Conservation (phyloP, 225 moss, liverwort and hornwort species). For the Takakia lepidozioides region DNA sequence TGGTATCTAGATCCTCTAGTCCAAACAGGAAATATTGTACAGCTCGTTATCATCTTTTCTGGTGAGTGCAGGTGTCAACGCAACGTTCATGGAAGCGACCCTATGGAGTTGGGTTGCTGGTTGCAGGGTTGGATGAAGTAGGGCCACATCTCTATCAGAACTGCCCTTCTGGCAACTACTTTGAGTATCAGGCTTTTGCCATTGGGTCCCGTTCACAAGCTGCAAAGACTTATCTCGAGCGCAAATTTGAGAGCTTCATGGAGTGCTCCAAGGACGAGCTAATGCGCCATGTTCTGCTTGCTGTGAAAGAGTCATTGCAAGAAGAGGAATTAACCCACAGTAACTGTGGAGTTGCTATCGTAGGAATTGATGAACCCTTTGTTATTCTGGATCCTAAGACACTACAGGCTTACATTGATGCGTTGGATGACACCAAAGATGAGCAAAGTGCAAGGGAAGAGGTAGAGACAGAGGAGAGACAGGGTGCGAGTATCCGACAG, state of each 20-base stretch:
- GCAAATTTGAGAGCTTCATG: constrained; percentile 64
- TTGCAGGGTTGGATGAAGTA: constrained; percentile 82
- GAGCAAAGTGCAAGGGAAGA: constrained; percentile 34
- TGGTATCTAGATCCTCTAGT: too few relatives aligned
- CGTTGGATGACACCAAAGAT: constrained; percentile 58
- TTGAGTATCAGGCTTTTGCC: constrained; percentile 82
- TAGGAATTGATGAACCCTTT: constrained; percentile 71
- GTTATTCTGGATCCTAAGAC: constrained; percentile 57
- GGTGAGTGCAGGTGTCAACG: constrained; percentile 64
- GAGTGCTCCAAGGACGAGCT: constrained; percentile 75
- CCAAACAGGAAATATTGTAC: too few relatives aligned
- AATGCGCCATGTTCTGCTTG: constrained; percentile 69
- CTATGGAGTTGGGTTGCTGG: constrained; percentile 83
- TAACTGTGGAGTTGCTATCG: constrained; percentile 78
- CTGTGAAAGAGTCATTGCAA: constrained; percentile 91
- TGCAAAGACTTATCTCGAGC: constrained; percentile 89
- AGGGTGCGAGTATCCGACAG: constrained; percentile 8
- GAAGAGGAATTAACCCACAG: constrained; percentile 72
- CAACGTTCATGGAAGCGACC: constrained; percentile 96
- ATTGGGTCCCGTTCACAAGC: constrained; percentile 94
- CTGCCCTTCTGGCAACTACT: constrained; percentile 90
- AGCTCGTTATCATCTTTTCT: too few relatives aligned
- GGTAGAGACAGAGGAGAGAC: constrained; percentile 16
- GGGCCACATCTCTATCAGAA: constrained; percentile 90
- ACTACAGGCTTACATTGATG: constrained; percentile 60